Percentiles rank a stretch among this genome's conserved stretches.
phyloP scores from a whole-genome alignment of 495 filamentous ascomycete species.

The Physcia stellaris region DNA sequence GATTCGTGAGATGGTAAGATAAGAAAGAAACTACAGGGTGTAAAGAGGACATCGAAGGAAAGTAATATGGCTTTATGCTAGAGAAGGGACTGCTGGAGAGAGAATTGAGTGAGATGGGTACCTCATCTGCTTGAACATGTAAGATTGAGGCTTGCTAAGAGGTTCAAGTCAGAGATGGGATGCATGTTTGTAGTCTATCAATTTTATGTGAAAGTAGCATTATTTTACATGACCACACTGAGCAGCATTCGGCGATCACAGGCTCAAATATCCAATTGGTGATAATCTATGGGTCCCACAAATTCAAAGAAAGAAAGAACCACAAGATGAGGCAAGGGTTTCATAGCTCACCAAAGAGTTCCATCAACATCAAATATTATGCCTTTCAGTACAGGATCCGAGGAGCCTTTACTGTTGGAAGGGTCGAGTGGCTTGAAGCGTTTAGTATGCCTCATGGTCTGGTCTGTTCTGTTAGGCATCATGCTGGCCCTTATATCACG shows the following conservation, averaged over 20 bases:
- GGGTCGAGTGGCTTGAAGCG: slow-evolving; percentile 44
- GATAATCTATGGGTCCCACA: neutral
- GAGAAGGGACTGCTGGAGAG: neutral
- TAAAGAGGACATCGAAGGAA: neutral
- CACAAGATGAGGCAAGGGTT: neutral
- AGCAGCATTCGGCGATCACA: too few relatives aligned
- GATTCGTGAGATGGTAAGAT: slow-evolving; percentile 2
- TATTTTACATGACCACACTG: too few relatives aligned
- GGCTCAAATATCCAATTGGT: too few relatives aligned
- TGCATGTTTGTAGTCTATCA: too few relatives aligned
- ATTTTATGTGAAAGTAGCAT: too few relatives aligned
- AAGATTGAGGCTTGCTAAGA: slow-evolving; percentile 83
- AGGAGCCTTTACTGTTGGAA: slow-evolving; percentile 10
- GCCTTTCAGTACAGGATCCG: slow-evolving; percentile 52
- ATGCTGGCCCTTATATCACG: too few relatives aligned
- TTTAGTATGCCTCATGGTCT: too few relatives aligned
- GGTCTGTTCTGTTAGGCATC: too few relatives aligned
- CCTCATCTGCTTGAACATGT: slow-evolving; percentile 90
- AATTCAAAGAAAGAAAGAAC: slow-evolving; percentile 1
- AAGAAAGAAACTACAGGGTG: neutral
- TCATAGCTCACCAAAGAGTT: slow-evolving; percentile 60
- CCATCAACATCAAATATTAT: slow-evolving; percentile 94
- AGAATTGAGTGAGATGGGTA: slow-evolving; percentile 20
- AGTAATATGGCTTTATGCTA: neutral
- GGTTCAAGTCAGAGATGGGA: neutral